These are phyloP conservation scores for Pseudopediastrum boryanum DNA, from an alignment of 139 green algal species.

Conservation along the genomic window DNA sequence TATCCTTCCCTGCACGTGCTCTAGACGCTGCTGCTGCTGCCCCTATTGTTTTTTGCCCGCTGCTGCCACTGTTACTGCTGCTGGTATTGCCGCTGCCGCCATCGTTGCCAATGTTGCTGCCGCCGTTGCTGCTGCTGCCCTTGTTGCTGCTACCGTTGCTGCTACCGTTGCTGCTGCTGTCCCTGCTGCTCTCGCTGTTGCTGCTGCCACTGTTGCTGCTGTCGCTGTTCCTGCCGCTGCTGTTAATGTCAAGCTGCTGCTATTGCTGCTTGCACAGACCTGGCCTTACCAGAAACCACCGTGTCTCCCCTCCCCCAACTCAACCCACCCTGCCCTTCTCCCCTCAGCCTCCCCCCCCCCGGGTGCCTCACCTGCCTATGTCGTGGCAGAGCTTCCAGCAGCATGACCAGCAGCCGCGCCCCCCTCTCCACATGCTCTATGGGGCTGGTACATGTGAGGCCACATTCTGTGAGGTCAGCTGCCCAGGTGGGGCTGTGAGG, in stretches of 20 bases:
- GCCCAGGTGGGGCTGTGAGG: constrained; percentile 4
- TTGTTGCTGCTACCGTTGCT: neutral
- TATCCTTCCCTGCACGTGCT: neutral
- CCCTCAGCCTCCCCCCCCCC: no score
- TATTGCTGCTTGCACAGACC: neutral
- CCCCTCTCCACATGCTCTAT: constrained; percentile 24
- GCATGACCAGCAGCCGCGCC: constrained; percentile 6
- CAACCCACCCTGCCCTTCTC: no score
- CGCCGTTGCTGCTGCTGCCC: neutral
- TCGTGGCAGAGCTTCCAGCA: constrained; percentile 15
- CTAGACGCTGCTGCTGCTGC: neutral
- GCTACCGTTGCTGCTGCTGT: constrained; percentile 14
- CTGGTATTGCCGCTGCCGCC: neutral
- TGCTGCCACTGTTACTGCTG: neutral
- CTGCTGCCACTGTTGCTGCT: constrained; percentile 24
- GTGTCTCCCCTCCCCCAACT: no score
- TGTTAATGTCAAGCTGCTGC: neutral
- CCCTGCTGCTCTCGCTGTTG: neutral
- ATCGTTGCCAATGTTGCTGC: neutral
- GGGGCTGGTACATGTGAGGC: constrained; percentile 7
- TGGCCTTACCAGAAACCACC: no score
- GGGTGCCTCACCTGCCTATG: no score
- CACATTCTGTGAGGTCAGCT: constrained; percentile 9
- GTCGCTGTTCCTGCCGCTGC: constrained; percentile 1
- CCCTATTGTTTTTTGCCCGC: no score